Evolutionary conservation across 2,329 filamentous ascomycete genomes (phyloP).

Genomic region (Fusarium concolor): DNA sequence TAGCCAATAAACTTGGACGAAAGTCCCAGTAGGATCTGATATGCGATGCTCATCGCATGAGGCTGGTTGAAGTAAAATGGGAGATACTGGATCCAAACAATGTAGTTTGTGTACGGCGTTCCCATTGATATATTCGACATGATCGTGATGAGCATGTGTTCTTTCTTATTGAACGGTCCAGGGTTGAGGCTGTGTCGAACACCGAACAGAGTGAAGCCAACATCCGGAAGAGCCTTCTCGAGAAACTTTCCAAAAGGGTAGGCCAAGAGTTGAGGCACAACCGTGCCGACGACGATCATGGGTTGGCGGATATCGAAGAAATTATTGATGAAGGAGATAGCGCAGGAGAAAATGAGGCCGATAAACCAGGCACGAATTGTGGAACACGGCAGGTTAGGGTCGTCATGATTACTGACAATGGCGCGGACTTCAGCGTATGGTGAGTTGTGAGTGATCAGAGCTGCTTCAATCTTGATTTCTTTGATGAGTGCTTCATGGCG

Average conservation of each 20-base stretch:
- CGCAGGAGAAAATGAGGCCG: conserved; percentile 61
- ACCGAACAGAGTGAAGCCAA: conserved; percentile 59
- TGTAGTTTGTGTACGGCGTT: conserved; percentile 61
- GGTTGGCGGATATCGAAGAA: conserved; percentile 69
- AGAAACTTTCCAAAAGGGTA: conserved; percentile 65
- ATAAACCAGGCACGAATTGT: conserved; percentile 67
- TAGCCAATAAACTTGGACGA: conserved; percentile 68
- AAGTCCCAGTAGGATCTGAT: conserved; percentile 63
- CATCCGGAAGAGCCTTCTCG: conserved; percentile 63
- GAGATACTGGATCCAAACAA: conserved; percentile 62
- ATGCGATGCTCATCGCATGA: conserved; percentile 60
- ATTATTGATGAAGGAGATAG: conserved; percentile 65
- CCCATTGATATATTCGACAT: conserved; percentile 69
- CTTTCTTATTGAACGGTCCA: conserved; percentile 68
- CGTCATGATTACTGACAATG: conserved; percentile 65
- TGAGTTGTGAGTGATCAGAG: conserved; percentile 63
- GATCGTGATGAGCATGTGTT: conserved; percentile 70
- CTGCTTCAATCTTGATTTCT: conserved; percentile 64
- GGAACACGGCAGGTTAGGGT: conserved; percentile 61
- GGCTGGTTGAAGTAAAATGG: conserved; percentile 63
- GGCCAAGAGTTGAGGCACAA: conserved; percentile 68
- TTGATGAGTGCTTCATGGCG: conserved; percentile 56
- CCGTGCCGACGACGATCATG: conserved; percentile 62
- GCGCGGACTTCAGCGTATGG: conserved; percentile 68
- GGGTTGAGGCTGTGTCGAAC: conserved; percentile 64